Evolutionary conservation across 2,329 filamentous ascomycete genomes (phyloP), one percentile per base, ranked within the genome.

Genomic region (Endothia cerciana): DNA sequence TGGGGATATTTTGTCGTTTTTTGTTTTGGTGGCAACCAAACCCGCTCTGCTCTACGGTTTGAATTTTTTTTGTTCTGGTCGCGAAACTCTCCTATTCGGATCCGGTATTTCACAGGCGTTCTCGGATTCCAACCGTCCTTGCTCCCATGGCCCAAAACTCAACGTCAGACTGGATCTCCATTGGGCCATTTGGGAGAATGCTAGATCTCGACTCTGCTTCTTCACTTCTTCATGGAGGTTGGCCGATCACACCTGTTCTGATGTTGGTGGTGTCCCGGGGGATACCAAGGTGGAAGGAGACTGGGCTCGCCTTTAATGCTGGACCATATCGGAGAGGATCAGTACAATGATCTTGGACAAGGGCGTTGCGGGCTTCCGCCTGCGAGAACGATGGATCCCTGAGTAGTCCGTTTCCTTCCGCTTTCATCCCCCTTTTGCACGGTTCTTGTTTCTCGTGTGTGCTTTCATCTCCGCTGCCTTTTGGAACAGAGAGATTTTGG

Each of bases 191-290:
- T 61, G 67, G 67, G 65, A 67, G 65, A 67, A 45, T 64, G 63
- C 60, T 63, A 61, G 66, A 66, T 53, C 49, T 51, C 58, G 11
- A 55, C 30, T 66, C 60, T 65, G 60, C 67, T 67, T 69, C 60
- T 69, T 63, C 60, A 61, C 67, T 67, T 67, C 65, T 67, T 56
- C 11, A 61, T 62, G 66, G 59, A 67, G 67, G 60, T 67, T 67
- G 67, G 67, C 65, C 62, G 60, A 61, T 55, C 51, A 49, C 58
- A 25, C 59, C 43, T 47, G 11, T 63, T 64, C 55, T 65, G 55
- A 57, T 60, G 28, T 58, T 64, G 25, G 19, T 59, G 58, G 64
- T 45, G 58, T 47, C 30, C 30, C 36, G 15, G 63, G 56, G n/a
- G 19, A 43, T n/a, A 28, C 43, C 40, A 33, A 63, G 61, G 36